phyloP scores from a whole-genome alignment of 495 filamentous ascomycete species.

The Lophiostoma macrostomum region DNA sequence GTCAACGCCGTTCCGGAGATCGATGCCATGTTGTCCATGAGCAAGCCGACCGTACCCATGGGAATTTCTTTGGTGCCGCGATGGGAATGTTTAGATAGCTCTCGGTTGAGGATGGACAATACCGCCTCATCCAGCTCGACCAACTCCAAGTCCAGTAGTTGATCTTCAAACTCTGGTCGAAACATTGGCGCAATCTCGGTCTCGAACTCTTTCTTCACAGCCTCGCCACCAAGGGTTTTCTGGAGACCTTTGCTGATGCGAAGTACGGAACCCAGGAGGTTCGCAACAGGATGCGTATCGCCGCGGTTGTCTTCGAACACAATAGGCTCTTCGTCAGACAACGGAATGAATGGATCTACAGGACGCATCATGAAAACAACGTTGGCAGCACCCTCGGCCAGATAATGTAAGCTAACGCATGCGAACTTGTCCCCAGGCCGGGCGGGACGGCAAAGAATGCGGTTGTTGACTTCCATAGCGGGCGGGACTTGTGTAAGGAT shows the following conservation, averaged over 20 bases:
- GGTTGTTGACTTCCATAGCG: too few species aligned
- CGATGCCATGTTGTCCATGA: constrained; percentile 49
- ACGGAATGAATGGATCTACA: neutral
- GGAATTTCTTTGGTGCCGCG: too few species aligned
- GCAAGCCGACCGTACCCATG: too few species aligned
- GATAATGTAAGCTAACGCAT: constrained; percentile 46
- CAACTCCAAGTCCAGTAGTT: constrained; percentile 61
- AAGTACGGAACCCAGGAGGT: constrained; percentile 42
- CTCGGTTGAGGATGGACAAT: neutral
- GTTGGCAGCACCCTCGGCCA: constrained; percentile 71
- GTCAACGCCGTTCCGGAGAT: constrained; percentile 65
- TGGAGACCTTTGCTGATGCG: constrained; percentile 63
- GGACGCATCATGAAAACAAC: constrained; percentile 55
- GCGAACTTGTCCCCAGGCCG: too few species aligned
- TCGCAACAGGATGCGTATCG: neutral
- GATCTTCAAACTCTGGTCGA: constrained; percentile 38
- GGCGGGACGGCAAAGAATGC: too few species aligned
- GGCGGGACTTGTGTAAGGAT: too few species aligned
- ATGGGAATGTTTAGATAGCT: neutral
- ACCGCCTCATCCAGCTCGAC: constrained; percentile 39
- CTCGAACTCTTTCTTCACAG: constrained; percentile 58
- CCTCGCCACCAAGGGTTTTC: constrained; percentile 52
- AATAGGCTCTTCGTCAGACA: constrained; percentile 16
- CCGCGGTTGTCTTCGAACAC: constrained; percentile 1
- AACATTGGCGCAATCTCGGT: constrained; percentile 58